Evolutionary conservation across 768 basidiomycete genomes (phyloP), one percentile per base, ranked within the genome.

Genomic region (Psilocybe cubensis): DNA sequence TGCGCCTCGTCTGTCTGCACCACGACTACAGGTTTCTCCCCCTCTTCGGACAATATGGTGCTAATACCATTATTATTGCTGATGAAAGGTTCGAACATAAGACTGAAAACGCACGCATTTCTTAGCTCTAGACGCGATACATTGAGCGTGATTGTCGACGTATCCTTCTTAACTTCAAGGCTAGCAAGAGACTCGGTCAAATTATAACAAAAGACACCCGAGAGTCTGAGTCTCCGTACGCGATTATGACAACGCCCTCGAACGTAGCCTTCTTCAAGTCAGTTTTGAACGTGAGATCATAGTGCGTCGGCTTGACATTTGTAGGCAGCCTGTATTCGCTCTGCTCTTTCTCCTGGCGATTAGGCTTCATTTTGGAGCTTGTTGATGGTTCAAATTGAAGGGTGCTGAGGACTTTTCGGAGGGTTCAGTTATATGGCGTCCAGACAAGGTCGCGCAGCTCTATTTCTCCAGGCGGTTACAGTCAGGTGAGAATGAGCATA

Each of bases 191-290:
- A 38, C 12, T 11, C 5, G 51, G 35, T n/a, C 14, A 8, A 10
- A 31, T 48, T 38, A 56, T 51, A 43, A 43, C 24, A 20, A 27
- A 54, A 42, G 21, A 47, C 20, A 31, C 18, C 41, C 5, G 10
- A 5, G 21, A 18, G n/a, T 12, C 28, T 18, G 7, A 28, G 38
- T 12, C 17, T 27, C 74, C 84, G 51, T 58, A 85, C 92, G 82
- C 77, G 67, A 91, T 84, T 62, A 84, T 85, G 48, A 88, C 91
- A 33, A 86, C 78, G 40, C 96, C 96, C 41, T 84, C 77, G 70
- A 94, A 98, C 9, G 75, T 81, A 58, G 86, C 79, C n/a, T 79
- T 79, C 54, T 88, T 80, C 51, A 98, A 83, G 74, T 98, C 92
- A 3, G 93, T 95, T 66, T 83, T 85, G 68, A 95, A 74, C 44